These are phyloP conservation scores for Aleurites moluccanus DNA, from an alignment of 441 rosid genomes.

Conservation along the genomic window DNA sequence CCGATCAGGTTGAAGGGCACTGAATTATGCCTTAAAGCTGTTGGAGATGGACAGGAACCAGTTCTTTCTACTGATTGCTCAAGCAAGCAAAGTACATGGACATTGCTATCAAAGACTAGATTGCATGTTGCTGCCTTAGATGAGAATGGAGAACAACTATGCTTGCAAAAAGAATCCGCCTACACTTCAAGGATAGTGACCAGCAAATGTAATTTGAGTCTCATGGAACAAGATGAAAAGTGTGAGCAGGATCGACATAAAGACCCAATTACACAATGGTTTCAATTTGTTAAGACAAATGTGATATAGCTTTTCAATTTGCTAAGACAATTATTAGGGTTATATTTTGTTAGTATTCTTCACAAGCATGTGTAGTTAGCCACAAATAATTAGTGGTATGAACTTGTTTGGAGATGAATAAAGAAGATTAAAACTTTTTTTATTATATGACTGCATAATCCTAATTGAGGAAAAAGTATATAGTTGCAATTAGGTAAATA, in stretches of 20 bases:
- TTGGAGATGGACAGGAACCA: slow-evolving; percentile 19
- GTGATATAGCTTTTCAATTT: neutral
- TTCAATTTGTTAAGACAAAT: slow-evolving; percentile 24
- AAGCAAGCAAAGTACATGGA: slow-evolving; percentile 25
- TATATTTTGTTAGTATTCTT: no score
- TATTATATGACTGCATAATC: no score
- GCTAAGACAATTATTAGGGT: no score
- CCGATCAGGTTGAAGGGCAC: slow-evolving; percentile 22
- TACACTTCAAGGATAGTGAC: slow-evolving; percentile 23
- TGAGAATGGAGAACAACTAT: slow-evolving; percentile 23
- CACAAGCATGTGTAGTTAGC: no score
- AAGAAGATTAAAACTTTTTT: no score
- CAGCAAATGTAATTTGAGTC: slow-evolving; percentile 17
- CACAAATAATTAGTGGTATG: no score
- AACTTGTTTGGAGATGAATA: no score
- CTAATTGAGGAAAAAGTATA: no score
- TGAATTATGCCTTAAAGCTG: slow-evolving; percentile 25
- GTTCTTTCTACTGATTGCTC: slow-evolving; percentile 24
- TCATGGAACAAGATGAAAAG: slow-evolving; percentile 16
- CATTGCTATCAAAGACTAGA: slow-evolving; percentile 15
- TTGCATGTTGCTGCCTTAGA: slow-evolving; percentile 34
- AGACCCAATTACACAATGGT: slow-evolving; percentile 38
- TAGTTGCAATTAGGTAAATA: no score
- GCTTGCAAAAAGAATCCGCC: slow-evolving; percentile 30
- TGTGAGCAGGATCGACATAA: slow-evolving; percentile 22